These are phyloP conservation scores for Phytophthora tentaculata DNA, from an alignment of 352 stramenopile species.

Conservation along the genomic window DNA sequence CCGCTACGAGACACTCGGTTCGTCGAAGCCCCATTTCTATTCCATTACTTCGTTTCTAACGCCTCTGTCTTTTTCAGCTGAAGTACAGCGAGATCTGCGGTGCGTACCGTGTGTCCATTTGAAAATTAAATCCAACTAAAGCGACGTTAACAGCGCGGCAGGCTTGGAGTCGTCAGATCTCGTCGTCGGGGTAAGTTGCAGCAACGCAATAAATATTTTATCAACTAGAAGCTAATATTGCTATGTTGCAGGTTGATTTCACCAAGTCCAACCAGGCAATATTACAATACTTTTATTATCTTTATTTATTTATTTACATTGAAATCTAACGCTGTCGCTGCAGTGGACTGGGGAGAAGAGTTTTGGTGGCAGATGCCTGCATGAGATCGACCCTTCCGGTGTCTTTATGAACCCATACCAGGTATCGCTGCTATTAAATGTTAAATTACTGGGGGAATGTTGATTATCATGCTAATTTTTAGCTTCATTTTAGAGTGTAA, in stretches of 20 bases:
- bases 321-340: neutral
- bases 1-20: slow-evolving; percentile 66
- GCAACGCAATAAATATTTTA: neutral
- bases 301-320: neutral
- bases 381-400: slow-evolving; percentile 65
- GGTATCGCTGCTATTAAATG: no score
- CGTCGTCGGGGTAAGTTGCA: slow-evolving; percentile 43
- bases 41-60: neutral
- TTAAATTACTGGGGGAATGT: no score
- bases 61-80: slow-evolving; percentile 21
- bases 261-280: slow-evolving; percentile 73
- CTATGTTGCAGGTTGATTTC: slow-evolving; percentile 54
- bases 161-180: slow-evolving; percentile 70
- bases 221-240: neutral
- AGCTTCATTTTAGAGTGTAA: slow-evolving; percentile 65
- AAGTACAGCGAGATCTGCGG: slow-evolving; percentile 51
- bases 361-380: slow-evolving; percentile 63
- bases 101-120: slow-evolving; percentile 1
- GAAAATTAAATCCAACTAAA: neutral
- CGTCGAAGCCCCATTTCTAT: neutral
- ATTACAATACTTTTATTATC: no score
- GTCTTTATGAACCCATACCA: slow-evolving; percentile 69
- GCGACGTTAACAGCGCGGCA: slow-evolving; percentile 19
- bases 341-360: slow-evolving; percentile 72
- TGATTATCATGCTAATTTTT: no score